These are phyloP conservation scores for Mycena polygramma DNA, from an alignment of 768 basidiomycete species.

Conservation along the genomic window DNA sequence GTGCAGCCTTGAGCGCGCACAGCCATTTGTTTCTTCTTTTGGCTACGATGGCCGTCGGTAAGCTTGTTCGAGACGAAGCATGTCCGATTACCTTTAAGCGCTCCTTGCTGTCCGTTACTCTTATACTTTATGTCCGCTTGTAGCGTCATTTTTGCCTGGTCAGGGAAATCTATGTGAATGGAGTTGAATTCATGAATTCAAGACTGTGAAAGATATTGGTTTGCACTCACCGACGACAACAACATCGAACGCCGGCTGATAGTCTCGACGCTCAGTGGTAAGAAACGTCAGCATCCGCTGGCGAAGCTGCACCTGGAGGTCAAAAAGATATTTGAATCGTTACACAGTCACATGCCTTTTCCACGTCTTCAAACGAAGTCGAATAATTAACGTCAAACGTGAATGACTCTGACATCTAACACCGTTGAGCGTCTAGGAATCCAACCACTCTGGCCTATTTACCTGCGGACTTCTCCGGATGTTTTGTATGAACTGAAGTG, in stretches of 20 bases:
- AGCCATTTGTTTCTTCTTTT: constrained; percentile 94
- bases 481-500: constrained; percentile 74
- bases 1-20: constrained; percentile 82
- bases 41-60: constrained; percentile 52
- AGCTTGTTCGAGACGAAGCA: constrained; percentile 18
- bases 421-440: background rate
- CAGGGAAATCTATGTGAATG: constrained; percentile 75
- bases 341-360: constrained; percentile 47
- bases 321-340: background rate
- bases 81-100: constrained; percentile 67
- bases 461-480: constrained; percentile 79
- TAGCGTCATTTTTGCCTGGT: constrained; percentile 76
- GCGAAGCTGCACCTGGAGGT: constrained; percentile 57
- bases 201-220: background rate
- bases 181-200: background rate
- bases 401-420: constrained; percentile 83
- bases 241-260: constrained; percentile 81
- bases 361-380: constrained; percentile 87
- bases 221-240: constrained; percentile 65
- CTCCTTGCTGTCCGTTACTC: constrained; percentile 86
- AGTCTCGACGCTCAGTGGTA: constrained; percentile 79
- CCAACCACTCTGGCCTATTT: constrained; percentile 4
- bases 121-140: constrained; percentile 92
- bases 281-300: constrained; percentile 86
- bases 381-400: constrained; percentile 83